These are phyloP conservation scores for Orychophragmus violaceus DNA, from an alignment of 345 rosid genomes.

Conservation along the genomic window DNA sequence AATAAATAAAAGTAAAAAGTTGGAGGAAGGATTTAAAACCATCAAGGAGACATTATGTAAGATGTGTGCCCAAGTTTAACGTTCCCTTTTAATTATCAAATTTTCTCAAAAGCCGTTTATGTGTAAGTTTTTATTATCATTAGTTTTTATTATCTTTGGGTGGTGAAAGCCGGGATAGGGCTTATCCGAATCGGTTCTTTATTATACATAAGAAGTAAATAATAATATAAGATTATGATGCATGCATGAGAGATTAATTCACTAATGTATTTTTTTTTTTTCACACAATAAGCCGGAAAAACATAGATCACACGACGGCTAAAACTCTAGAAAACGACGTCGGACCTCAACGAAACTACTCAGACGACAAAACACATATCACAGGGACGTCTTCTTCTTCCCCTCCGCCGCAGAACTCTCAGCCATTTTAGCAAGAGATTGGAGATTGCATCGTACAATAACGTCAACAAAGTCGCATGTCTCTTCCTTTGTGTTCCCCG, in stretches of 20 bases:
- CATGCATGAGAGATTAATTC: constrained; percentile 15
- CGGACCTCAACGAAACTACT: constrained; percentile 12
- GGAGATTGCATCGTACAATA: constrained; percentile 74
- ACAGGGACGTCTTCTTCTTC: constrained; percentile 17
- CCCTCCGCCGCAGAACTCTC: constrained; percentile 35
- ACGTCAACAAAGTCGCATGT: constrained; percentile 68
- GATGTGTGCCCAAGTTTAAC: too few relatives aligned
- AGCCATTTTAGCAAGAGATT: constrained; percentile 64
- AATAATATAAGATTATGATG: constrained; percentile 13
- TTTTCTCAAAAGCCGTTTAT: too few relatives aligned
- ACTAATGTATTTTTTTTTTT: constrained; percentile 11
- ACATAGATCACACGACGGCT: constrained; percentile 30
- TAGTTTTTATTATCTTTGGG: neutral
- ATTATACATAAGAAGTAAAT: neutral
- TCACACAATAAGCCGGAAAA: constrained; percentile 24
- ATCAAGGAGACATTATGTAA: too few relatives aligned
- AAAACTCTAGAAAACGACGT: constrained; percentile 12
- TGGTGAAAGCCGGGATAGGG: constrained; percentile 9
- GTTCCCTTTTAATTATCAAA: too few relatives aligned
- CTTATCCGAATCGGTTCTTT: constrained; percentile 5
- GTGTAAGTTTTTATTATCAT: too few relatives aligned
- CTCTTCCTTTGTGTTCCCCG: constrained; percentile 78
- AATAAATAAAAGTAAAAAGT: too few relatives aligned
- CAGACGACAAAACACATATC: constrained; percentile 1
- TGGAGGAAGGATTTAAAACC: too few relatives aligned